A percentile compares a stretch with the other conserved stretches of the same genome.
Conservation (phyloP, 2,329 filamentous ascomycete genomes). For the Magnaporthales sp. region DNA sequence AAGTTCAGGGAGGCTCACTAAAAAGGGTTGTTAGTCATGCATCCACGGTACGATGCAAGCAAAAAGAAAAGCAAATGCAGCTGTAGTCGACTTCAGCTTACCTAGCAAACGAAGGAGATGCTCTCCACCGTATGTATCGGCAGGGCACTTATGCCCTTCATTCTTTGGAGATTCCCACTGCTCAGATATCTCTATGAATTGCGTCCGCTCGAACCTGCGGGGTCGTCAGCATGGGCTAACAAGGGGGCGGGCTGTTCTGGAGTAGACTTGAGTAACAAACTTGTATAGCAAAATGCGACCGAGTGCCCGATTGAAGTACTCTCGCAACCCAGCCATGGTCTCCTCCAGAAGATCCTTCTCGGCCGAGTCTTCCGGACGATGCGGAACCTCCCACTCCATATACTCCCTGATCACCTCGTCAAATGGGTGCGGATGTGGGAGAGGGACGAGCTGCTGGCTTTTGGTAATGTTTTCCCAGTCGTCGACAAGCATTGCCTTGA, state of each 20-base stretch:
- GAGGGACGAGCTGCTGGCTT: conserved; percentile 77
- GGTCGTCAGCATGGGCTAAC: neutral
- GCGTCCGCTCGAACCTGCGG: conserved; percentile 74
- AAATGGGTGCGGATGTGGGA: conserved; percentile 71
- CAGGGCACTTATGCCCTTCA: conserved; percentile 58
- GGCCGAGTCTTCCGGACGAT: conserved; percentile 55
- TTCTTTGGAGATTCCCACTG: conserved; percentile 55
- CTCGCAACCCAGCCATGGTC: conserved; percentile 73
- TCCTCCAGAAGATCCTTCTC: conserved; percentile 85
- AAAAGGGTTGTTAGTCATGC: conserved; percentile 2
- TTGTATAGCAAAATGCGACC: conserved; percentile 82
- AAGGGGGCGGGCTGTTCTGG: neutral
- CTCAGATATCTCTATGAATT: conserved; percentile 72
- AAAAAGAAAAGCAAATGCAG: neutral
- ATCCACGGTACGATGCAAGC: neutral
- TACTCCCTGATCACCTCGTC: conserved; percentile 76
- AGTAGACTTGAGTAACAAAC: conserved; percentile 26
- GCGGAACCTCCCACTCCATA: conserved; percentile 57
- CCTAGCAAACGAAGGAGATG: conserved; percentile 84
- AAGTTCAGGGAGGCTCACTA: conserved; percentile 85
- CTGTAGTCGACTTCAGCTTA: conserved; percentile 36
- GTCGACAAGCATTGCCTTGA: conserved; percentile 90
- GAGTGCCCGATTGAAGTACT: conserved; percentile 89
- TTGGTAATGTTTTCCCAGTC: conserved; percentile 99
- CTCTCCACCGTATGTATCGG: conserved; percentile 86